Evolutionary conservation across 2,329 filamentous ascomycete species (phyloP).

Genomic region (Ophiostoma perfectum): DNA sequence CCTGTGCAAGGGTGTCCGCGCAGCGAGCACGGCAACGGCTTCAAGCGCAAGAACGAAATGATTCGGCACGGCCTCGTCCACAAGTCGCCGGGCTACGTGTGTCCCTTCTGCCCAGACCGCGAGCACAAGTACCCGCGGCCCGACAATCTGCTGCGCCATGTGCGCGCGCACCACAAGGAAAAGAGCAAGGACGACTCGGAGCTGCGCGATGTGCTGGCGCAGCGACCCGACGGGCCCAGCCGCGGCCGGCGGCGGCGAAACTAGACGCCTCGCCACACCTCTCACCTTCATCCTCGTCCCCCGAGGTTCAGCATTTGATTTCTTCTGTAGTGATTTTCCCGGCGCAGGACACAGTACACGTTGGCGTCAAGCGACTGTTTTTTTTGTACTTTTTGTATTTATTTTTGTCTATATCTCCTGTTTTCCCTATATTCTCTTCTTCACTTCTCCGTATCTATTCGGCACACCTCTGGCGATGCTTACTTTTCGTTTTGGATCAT

Average conservation of each 20-base stretch:
- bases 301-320: neutral
- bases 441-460: neutral
- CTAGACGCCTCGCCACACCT: neutral
- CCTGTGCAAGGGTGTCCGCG: slow-evolving; percentile 57
- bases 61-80: slow-evolving; percentile 80
- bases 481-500: neutral
- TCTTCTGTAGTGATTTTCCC: neutral
- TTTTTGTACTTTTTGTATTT: neutral
- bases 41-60: slow-evolving; percentile 70
- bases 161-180: slow-evolving; percentile 84
- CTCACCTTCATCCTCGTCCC: neutral
- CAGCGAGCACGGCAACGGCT: slow-evolving; percentile 59
- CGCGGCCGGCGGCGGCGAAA: slow-evolving; percentile 60
- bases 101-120: slow-evolving; percentile 88
- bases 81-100: slow-evolving; percentile 89
- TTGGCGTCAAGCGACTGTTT: neutral
- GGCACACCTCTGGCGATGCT: neutral
- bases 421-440: neutral
- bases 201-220: slow-evolving; percentile 76
- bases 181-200: slow-evolving; percentile 81
- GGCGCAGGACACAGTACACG: neutral
- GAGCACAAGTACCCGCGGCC: slow-evolving; percentile 93
- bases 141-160: slow-evolving; percentile 95
- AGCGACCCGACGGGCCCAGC: slow-evolving; percentile 76
- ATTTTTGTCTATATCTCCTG: neutral